Evolutionary conservation across 2,329 filamentous ascomycete genomes (phyloP).

Genomic region (Cercospora sp.): DNA sequence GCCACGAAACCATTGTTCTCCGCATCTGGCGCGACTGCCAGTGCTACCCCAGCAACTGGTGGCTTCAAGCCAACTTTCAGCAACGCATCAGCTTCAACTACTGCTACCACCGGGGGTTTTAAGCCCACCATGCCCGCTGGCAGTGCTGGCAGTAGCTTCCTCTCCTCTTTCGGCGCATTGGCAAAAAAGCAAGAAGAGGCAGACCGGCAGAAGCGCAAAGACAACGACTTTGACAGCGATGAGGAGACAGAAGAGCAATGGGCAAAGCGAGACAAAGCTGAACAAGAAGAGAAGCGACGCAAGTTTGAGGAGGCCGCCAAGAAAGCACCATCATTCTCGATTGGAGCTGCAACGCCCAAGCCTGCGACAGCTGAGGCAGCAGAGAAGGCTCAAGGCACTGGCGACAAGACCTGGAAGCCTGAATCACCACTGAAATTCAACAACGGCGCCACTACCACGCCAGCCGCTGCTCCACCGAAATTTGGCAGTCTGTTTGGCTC

Average conservation of each 20-base stretch:
- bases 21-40: conserved; percentile 9
- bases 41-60: conserved; percentile 26
- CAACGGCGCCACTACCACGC: conserved; percentile 30
- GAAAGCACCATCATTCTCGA: conserved; percentile 34
- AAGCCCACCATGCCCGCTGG: conserved; percentile 40
- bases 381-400: conserved; percentile 29
- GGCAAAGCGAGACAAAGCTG: conserved; percentile 49
- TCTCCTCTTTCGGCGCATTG: conserved; percentile 39
- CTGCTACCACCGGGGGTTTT: conserved; percentile 34
- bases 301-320: conserved; percentile 43
- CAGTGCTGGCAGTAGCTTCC: conserved; percentile 28
- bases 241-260: conserved; percentile 54
- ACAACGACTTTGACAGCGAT: conserved; percentile 54
- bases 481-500: conserved; percentile 16
- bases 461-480: conserved; percentile 25
- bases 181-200: conserved; percentile 46
- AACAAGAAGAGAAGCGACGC: conserved; percentile 48
- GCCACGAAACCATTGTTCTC: conserved; percentile 25
- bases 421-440: conserved; percentile 52
- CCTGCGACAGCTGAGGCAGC: conserved; percentile 18
- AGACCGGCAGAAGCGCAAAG: conserved; percentile 51
- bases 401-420: conserved; percentile 52
- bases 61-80: conserved; percentile 44
- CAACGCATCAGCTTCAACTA: not conserved
- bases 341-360: conserved; percentile 19